A percentile compares a stretch with the other conserved stretches of the same genome.
Evolutionary conservation across 257 asterid genomes (phyloP).

Genomic region (Pogostemon cablin): DNA sequence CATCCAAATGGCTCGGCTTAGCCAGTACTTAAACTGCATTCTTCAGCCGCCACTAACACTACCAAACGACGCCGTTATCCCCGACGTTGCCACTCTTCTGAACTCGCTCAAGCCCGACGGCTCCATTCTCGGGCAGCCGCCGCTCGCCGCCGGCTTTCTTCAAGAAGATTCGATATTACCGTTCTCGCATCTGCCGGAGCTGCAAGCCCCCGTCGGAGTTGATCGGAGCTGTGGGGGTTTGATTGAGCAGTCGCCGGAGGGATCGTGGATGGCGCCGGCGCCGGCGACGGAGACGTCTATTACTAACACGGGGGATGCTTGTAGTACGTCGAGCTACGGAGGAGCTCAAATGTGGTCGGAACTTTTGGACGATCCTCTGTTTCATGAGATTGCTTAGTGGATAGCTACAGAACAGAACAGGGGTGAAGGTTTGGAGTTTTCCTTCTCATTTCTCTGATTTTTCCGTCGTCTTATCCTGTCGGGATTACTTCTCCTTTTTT

Average conservation of each 20-base stretch:
- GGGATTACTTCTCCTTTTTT: not conserved
- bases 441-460: slow-evolving; percentile 27
- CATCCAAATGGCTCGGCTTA: slow-evolving; percentile 58
- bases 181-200: slow-evolving; percentile 63
- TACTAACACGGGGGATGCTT: slow-evolving; percentile 46
- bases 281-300: slow-evolving; percentile 40
- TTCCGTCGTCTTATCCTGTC: slow-evolving; percentile 6
- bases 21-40: slow-evolving; percentile 53
- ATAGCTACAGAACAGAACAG: not conserved
- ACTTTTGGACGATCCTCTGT: slow-evolving; percentile 63
- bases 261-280: slow-evolving; percentile 43
- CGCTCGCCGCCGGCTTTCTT: slow-evolving; percentile 29
- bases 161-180: slow-evolving; percentile 41
- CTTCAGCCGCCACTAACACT: slow-evolving; percentile 44
- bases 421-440: slow-evolving; percentile 38
- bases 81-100: slow-evolving; percentile 40
- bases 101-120: slow-evolving; percentile 39
- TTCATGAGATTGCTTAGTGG: slow-evolving; percentile 56
- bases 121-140: slow-evolving; percentile 30
- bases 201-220: slow-evolving; percentile 46
- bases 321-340: slow-evolving; percentile 62
- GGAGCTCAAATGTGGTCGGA: slow-evolving; percentile 72
- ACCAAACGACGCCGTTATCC: slow-evolving; percentile 16
- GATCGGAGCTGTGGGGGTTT: not conserved
- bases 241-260: slow-evolving; percentile 37